Percentiles rank a stretch among this genome's conserved stretches.
These are phyloP conservation scores for Bassia scoparia DNA, from an alignment of 148 eudicot species.

Conservation along the genomic window DNA sequence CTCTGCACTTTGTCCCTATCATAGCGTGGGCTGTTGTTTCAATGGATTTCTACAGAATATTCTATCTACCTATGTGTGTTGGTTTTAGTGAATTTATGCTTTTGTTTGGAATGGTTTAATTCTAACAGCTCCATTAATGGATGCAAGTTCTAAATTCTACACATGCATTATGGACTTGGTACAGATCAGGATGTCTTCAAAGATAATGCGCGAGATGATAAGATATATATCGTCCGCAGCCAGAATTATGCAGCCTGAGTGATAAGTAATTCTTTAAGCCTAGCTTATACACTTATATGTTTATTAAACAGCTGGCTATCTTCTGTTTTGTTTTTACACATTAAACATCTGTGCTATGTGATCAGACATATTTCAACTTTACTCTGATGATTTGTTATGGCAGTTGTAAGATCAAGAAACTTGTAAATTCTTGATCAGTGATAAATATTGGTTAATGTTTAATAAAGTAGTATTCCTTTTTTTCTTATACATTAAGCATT, in stretches of 20 bases:
- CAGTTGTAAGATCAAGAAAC: too few relatives aligned
- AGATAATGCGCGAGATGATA: conserved; percentile 61
- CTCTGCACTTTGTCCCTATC: neutral
- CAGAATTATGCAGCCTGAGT: conserved; percentile 46
- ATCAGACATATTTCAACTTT: too few relatives aligned
- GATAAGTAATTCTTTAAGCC: conserved; percentile 33
- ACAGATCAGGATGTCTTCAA: conserved; percentile 75
- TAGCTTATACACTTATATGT: neutral
- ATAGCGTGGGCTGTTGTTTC: neutral
- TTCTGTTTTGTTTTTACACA: neutral
- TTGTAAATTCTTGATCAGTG: too few relatives aligned
- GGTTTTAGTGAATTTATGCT: neutral
- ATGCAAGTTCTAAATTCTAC: conserved; percentile 74
- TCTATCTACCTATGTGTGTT: neutral
- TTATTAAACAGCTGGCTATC: neutral
- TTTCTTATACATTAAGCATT: too few relatives aligned
- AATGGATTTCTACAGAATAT: neutral
- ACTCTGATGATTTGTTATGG: too few relatives aligned
- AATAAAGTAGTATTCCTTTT: too few relatives aligned
- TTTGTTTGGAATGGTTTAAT: neutral
- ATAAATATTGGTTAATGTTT: too few relatives aligned
- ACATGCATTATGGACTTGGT: conserved; percentile 96
- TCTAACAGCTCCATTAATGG: neutral
- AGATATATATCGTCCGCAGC: conserved; percentile 82
- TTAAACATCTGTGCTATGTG: too few relatives aligned